Base-by-base conservation (phyloP, 768 basidiomycete genomes). In the Collybia nuda region DNA sequence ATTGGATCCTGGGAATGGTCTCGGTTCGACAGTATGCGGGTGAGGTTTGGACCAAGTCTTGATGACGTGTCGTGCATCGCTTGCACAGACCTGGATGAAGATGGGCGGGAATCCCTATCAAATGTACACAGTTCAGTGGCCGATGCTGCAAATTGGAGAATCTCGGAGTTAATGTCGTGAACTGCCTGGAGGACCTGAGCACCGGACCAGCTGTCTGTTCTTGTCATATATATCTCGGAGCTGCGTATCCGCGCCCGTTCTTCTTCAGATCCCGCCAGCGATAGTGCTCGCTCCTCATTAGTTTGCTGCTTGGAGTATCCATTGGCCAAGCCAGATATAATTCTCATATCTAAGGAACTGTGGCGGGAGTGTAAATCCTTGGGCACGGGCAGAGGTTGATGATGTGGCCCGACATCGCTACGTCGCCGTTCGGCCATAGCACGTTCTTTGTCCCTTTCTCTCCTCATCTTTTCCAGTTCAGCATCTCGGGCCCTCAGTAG, bases 121-220 rank as follows among this genome's bases (percentile, higher is more conserved):
- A 85, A 83, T 1, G 76, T 75, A 56, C 80, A 83, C 37, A 82
- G 71, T 65, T 91, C 88, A 14, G 85, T 84, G 6, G 85, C 87
- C 19, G 84, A 79, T 14, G 87, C 86, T 7, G 88, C 84, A 52
- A 88, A 87, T 55, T 88, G 88, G n/a, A 88, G 75, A 51, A 90
- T 85, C 66, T 90, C 88, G 0, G 85, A 82, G 62, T 90, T 90
- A 64, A 90, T 76, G 59, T 90, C 88, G 55, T 86, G 84, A 12
- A 90, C 82, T 2, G 86, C 83, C 61, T 90, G 87, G 42, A 90
- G 78, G 62, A 90, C 77, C 62, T 89, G 86, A 1, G 86, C 82
- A 11, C 88, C 88, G 1, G 87, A 88, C 85, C 84, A 88, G 24
- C 67, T 70, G 65, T 90, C 88, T 26, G 81, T 83, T 53, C 87